Base-by-base conservation (phyloP, 2,329 filamentous ascomycete genomes). In the Calonectria hongkongensis region DNA sequence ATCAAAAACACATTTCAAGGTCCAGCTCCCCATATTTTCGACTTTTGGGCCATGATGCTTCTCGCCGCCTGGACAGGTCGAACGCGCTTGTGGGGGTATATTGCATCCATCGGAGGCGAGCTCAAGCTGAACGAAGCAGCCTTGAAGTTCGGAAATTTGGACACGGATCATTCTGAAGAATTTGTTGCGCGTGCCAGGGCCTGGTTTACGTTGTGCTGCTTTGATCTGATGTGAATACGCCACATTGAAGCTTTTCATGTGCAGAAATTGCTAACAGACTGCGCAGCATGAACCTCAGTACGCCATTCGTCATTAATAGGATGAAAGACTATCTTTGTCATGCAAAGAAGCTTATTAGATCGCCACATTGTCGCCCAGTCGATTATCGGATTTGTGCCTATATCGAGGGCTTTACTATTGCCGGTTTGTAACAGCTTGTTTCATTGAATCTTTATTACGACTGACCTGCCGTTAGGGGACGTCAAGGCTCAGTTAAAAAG, bases 21-120 rank as follows among this genome's bases (percentile, higher is more conserved):
- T 4, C 60, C 60, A 16, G 16, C 12, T 1, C 60, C 60, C 3
- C 30, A 39, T 39, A 48, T 45, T 15, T 9, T 30, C 30, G 43
- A 30, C 8, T 33, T 48, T 18, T 48, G 43, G 41, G 60, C 60
- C 18, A 64, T 64, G 15, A 64, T 36, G 28, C 60, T 64, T 21
- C 25, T 64, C 7, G 28, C 28, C 18, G 41, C 60, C 28, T 64
- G 60, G 60, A 25, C 60, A 28, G 60, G 58, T 4, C 25, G 58
- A 2, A 45, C 39, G 15, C 58, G 58, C 15, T 28, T 63, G 21
- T 63, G 21, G 27, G 27, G 58, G 25, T 63, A 63, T 25, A 30
- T 30, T 15, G 58, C 27, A 10, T 63, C 58, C n/a, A 45, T 63
- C 28, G 48, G 48, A 28, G 48, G 48, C 48, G 48, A 51, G 48